phyloP scores from a whole-genome alignment of 257 asterid genomes.

The Solanum etuberosum region DNA sequence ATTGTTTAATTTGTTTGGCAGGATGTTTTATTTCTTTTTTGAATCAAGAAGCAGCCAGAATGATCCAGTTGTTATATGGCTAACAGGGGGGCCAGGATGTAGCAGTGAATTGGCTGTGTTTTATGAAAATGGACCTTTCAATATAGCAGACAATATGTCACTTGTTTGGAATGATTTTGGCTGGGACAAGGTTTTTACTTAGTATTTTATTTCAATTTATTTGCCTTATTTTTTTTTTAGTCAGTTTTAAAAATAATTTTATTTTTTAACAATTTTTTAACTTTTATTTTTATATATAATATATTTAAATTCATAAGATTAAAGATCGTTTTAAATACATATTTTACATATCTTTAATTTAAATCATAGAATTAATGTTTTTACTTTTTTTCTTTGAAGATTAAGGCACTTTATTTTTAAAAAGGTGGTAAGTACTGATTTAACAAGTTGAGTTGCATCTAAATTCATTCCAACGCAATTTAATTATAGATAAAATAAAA shows the following conservation, averaged over 20 bases:
- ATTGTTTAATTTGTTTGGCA: slow-evolving; percentile 13
- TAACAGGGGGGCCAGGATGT: slow-evolving; percentile 9
- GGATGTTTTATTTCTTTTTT: slow-evolving; percentile 78
- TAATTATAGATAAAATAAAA: background rate
- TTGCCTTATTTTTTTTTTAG: background rate
- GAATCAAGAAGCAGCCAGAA: slow-evolving; percentile 41
- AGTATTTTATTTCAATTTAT: background rate
- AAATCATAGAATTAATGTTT: too few species aligned
- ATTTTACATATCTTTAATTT: too few species aligned
- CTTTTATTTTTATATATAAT: background rate
- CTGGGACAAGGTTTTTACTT: slow-evolving; percentile 5
- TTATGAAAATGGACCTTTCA: slow-evolving; percentile 6
- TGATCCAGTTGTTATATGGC: slow-evolving; percentile 22
- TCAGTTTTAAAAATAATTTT: background rate
- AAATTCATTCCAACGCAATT: background rate
- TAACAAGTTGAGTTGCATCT: background rate
- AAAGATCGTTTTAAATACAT: too few species aligned
- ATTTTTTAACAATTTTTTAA: background rate
- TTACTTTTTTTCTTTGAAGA: background rate
- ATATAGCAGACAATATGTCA: background rate
- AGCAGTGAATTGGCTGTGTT: slow-evolving; percentile 2
- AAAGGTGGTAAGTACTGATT: background rate
- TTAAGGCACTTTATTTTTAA: background rate
- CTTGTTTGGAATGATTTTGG: slow-evolving; percentile 4
- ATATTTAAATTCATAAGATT: too few species aligned